phyloP scores from a whole-genome alignment of 1,284 basidiomycete genomes.

The Leccinum subspadiceum region DNA sequence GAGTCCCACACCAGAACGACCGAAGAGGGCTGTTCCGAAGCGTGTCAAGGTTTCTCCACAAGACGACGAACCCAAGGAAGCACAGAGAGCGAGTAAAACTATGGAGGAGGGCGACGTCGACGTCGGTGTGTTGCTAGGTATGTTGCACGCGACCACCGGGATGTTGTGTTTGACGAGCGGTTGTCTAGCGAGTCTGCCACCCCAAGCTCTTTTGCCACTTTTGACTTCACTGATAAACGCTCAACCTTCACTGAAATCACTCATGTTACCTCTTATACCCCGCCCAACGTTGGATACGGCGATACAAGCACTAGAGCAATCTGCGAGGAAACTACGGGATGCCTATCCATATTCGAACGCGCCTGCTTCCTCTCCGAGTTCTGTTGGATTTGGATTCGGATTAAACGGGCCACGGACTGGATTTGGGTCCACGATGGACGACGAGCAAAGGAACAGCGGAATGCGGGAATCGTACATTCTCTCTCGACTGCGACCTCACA shows the following conservation, averaged over 20 bases:
- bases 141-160: slow-evolving; percentile 7
- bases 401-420: slow-evolving; percentile 26
- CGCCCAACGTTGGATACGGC: slow-evolving; percentile 74
- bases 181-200: slow-evolving; percentile 62
- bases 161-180: slow-evolving; percentile 13
- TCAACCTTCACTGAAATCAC: slow-evolving; percentile 66
- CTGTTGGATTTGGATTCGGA: slow-evolving; percentile 51
- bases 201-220: slow-evolving; percentile 69
- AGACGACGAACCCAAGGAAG: slow-evolving; percentile 40
- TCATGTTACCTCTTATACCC: slow-evolving; percentile 71
- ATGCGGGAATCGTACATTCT: slow-evolving; percentile 80
- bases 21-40: slow-evolving; percentile 64
- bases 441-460: slow-evolving; percentile 30
- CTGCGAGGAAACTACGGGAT: slow-evolving; percentile 70
- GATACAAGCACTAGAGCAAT: slow-evolving; percentile 60
- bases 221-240: slow-evolving; percentile 61
- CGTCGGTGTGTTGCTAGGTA: slow-evolving; percentile 76
- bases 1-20: slow-evolving; percentile 75
- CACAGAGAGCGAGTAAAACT: slow-evolving; percentile 48
- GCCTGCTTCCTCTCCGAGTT: slow-evolving; percentile 38
- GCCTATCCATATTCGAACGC: slow-evolving; percentile 75
- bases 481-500: slow-evolving; percentile 69
- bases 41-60: slow-evolving; percentile 51
- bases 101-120: slow-evolving; percentile 54
- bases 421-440: slow-evolving; percentile 25